Evolutionary conservation across 441 rosid genomes (phyloP).

Genomic region (Bruguiera hainesii): DNA sequence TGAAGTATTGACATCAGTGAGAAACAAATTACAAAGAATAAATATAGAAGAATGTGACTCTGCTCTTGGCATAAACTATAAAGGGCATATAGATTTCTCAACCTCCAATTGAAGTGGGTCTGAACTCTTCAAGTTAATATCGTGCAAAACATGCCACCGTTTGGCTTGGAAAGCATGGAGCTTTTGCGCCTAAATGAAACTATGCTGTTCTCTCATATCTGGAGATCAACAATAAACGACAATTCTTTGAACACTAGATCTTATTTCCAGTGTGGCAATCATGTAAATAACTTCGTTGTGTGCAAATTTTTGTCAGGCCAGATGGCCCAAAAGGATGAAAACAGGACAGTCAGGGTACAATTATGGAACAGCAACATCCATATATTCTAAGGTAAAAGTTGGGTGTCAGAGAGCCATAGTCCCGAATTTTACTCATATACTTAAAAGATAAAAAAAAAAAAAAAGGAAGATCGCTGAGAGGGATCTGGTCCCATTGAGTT

Average conservation of each 20-base stretch:
- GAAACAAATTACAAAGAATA: not conserved
- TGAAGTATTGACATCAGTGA: not conserved
- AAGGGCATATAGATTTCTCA: constrained; percentile 7
- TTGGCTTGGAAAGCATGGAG: constrained; percentile 32
- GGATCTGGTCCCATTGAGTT: too few species aligned
- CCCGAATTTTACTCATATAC: too few species aligned
- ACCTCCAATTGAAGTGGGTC: constrained; percentile 11
- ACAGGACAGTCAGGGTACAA: not conserved
- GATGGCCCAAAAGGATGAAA: not conserved
- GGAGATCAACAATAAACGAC: constrained; percentile 41
- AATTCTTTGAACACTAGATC: constrained; percentile 9
- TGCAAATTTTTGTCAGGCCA: not conserved
- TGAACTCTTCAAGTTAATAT: too few species aligned
- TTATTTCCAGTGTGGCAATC: too few species aligned
- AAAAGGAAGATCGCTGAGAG: too few species aligned
- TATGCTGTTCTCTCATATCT: not conserved
- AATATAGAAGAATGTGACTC: not conserved
- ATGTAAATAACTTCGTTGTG: not conserved
- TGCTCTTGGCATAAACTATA: not conserved
- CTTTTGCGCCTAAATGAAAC: constrained; percentile 21
- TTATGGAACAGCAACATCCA: too few species aligned
- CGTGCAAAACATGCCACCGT: constrained; percentile 24
- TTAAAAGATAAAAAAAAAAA: too few species aligned
- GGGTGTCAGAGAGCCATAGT: too few species aligned
- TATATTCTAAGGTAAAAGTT: too few species aligned